These are phyloP conservation scores for Magnaporthiopsis poae DNA, from an alignment of 2,329 filamentous ascomycete genomes.

Conservation along the genomic window DNA sequence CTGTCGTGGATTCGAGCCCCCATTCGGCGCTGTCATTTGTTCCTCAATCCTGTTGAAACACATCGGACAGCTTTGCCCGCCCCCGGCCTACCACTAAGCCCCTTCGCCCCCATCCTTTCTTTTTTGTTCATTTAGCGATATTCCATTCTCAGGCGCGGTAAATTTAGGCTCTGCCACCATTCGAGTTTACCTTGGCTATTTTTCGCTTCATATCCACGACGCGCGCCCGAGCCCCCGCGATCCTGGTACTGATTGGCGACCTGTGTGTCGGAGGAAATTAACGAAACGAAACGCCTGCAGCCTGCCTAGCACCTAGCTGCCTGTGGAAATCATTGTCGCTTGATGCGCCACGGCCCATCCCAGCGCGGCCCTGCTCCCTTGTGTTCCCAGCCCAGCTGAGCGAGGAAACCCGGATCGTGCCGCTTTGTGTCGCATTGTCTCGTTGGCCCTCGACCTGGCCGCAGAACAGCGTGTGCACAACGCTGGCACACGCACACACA, in stretches of 20 bases:
- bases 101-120: background rate
- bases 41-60: background rate
- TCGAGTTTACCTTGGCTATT: background rate
- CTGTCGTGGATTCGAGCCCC: background rate
- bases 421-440: background rate
- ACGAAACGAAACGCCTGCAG: background rate
- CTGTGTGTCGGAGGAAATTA: background rate
- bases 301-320: too few relatives aligned
- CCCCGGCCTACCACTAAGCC: too few relatives aligned
- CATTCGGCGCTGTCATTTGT: constrained; percentile 1
- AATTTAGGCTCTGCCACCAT: background rate
- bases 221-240: background rate
- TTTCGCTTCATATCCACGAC: background rate
- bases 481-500: background rate
- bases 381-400: background rate
- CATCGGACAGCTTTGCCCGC: background rate
- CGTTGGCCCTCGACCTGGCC: background rate
- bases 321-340: background rate
- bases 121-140: background rate
- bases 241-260: background rate
- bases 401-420: background rate
- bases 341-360: background rate
- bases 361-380: background rate
- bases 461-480: background rate
- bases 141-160: background rate